Conservation (phyloP, 1,139 yeast species). For the Protomyces arabidopsidicola region DNA sequence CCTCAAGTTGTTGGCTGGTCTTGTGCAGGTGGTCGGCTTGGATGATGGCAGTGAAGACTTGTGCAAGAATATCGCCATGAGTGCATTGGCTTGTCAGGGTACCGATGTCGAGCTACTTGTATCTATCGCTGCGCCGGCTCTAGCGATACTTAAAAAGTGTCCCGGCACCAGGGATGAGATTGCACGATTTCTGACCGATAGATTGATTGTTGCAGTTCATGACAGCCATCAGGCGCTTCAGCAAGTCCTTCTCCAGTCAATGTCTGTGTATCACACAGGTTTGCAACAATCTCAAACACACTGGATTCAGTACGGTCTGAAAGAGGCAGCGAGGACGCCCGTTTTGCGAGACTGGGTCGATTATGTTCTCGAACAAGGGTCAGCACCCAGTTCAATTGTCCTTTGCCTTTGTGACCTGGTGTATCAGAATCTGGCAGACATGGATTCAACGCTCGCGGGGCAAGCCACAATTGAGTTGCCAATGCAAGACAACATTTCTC, state of each 20-base stretch:
- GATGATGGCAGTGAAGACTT: no score
- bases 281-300: neutral
- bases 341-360: neutral
- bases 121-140: neutral
- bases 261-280: neutral
- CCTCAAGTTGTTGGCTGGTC: neutral
- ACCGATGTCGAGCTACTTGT: neutral
- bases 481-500: neutral
- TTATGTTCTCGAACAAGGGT: neutral
- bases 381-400: neutral
- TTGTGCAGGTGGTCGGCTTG: neutral
- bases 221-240: neutral
- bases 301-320: no score
- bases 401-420: neutral
- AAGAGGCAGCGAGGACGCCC: no score
- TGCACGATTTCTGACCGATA: neutral
- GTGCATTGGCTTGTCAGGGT: neutral
- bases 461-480: neutral
- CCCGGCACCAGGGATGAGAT: neutral
- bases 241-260: neutral
- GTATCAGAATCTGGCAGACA: neutral
- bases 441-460: neutral
- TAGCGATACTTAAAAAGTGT: neutral
- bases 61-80: neutral
- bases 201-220: neutral